Base-by-base conservation (phyloP, 495 filamentous ascomycete species). In the Annulohypoxylon moriforme region DNA sequence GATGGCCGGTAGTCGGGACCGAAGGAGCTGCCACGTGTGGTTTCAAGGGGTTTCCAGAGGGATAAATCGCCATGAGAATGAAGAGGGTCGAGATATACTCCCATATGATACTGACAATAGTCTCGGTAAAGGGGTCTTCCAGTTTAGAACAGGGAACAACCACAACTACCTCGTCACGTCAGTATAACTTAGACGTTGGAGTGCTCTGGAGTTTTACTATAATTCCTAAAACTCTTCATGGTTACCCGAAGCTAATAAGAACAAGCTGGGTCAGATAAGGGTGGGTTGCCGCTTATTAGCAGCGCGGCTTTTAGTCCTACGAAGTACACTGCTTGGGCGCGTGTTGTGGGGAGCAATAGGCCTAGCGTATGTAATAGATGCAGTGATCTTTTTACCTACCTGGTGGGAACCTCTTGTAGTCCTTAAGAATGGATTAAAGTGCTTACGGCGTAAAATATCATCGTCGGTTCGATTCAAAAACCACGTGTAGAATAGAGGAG, bases 361-460 rank as follows among this genome's bases (percentile, higher is more conserved):
- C 27, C 27, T 29, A 29, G 27, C 27, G 27, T 6, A 6, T 2
- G 8, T 40, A 40, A 4, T 40, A 40, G 36, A 59, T 67, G 50
- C 64, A 66, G 40, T 67, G 69, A 66, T 67, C 57, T 62, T 67
- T 62, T 67, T 44, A n/a, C n/a, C n/a, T n/a, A n/a, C n/a, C n/a
- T n/a, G 40, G 62, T 62, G 63, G 68, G 11, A 27, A 25, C 44
- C 53, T 27, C 55, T 20, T 60, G 29, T 40, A 14, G 8, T 20
- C 4, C 27, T 34, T 18, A 18, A 31, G 64, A 13, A 27, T 52
- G 20, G 55, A 38, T 34, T 22, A 36, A 25, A n/a, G 60, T 36
- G 60, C 33, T 38, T 52, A 52, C 33, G 22, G 34, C 36, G 47
- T 50, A 50, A 61, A 24, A 61, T 61, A 52, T 38, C 16, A 29